These are phyloP conservation scores for Saxophila tyrrhenica DNA, from an alignment of 495 filamentous ascomycete species.

Conservation along the genomic window DNA sequence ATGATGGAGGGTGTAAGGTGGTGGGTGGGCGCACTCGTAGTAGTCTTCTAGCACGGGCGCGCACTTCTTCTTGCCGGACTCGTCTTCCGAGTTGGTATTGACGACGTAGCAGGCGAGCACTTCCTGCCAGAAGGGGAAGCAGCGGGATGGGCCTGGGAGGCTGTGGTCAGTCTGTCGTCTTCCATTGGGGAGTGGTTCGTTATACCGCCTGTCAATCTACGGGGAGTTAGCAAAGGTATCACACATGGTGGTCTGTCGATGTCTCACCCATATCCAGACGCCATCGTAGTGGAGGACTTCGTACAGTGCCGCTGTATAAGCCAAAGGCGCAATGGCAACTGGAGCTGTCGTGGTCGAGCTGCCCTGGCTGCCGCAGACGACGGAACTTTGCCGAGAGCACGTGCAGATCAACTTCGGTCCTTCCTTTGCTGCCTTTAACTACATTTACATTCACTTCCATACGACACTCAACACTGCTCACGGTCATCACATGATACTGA, in stretches of 20 bases:
- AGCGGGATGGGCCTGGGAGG: constrained; percentile 65
- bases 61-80: constrained; percentile 80
- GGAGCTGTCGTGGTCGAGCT: not conserved
- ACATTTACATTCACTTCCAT: too few relatives aligned
- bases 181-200: too few relatives aligned
- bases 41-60: constrained; percentile 85
- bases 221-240: too few relatives aligned
- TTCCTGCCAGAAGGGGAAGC: constrained; percentile 94
- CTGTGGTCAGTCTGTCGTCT: not conserved
- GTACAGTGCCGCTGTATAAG: not conserved
- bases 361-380: not conserved
- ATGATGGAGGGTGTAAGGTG: too few relatives aligned
- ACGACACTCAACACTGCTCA: too few relatives aligned
- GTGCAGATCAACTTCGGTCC: too few relatives aligned
- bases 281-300: constrained; percentile 16
- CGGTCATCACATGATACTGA: too few relatives aligned
- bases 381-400: too few relatives aligned
- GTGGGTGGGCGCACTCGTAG: constrained; percentile 66
- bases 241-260: too few relatives aligned
- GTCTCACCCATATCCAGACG: constrained; percentile 28
- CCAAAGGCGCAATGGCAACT: not conserved
- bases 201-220: too few relatives aligned
- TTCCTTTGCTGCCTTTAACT: too few relatives aligned
- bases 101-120: constrained; percentile 40
- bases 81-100: constrained; percentile 44